Base-by-base conservation (phyloP, 805 yeast genomes). In the Scheffersomyces lignosus region DNA sequence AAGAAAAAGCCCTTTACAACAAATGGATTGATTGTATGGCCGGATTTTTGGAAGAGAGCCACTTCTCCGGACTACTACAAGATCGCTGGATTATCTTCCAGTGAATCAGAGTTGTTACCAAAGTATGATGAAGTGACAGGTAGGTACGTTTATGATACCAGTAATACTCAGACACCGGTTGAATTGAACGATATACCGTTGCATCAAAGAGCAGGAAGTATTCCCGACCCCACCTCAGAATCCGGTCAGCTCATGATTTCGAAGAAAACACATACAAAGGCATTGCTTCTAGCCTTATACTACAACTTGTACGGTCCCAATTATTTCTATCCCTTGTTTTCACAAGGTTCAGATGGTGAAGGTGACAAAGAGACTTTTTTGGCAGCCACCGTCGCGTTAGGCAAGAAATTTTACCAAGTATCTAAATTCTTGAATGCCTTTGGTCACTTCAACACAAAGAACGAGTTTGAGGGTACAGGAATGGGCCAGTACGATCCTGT, bases 1-100 rank as follows among this genome's bases (percentile, higher is more conserved):
- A 64, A 62, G 3, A 59, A 64, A 9, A 78, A 79, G 30, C 80
- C 87, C 1, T 87, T 75, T 60, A 68, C 40, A 18, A 54, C 62
- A 10, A 58, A 63, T 26, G 84, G 86, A 3, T 57, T 83, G 56
- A 70, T 83, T 22, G 68, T 80, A 2, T 87, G 95, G 91, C 95
- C 95, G 1, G 96, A 87, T 60, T 87, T 81, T 58, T 87, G 96
- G 96, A 77, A 82, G 58, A 73, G 96, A 46, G 80, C 90, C 5
- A 85, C 90, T 1, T 77, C 86, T 1, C 95, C 96, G 4, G 63
- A 64, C 26, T 83, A 75, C 50, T 87, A 83, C 58, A 75, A 77
- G 20, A 79, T 87, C 45, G 87, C 87, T 0, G 85, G 79, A 2
- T 64, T 79, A 17, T 40, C 48, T 1, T 34, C 66, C 14, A 57